These are phyloP conservation scores for Talaromyces piceae DNA, from an alignment of 2,329 filamentous ascomycete species.

Conservation along the genomic window DNA sequence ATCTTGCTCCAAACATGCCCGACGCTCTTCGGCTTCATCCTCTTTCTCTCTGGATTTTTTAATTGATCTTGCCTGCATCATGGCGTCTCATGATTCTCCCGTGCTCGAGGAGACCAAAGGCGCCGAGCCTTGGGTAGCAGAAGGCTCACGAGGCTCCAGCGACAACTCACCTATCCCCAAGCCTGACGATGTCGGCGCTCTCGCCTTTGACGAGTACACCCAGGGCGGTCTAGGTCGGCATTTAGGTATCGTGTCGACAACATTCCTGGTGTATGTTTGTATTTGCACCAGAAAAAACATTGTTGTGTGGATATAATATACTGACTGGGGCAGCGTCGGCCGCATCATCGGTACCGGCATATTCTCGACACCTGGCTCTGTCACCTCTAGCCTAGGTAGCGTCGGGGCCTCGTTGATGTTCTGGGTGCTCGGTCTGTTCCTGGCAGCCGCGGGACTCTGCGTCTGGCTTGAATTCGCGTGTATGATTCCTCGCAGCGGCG, in stretches of 20 bases:
- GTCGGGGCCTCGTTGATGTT: conserved; percentile 49
- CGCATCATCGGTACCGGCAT: conserved; percentile 37
- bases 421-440: conserved; percentile 46
- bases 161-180: neutral
- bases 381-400: conserved; percentile 48
- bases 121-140: conserved; percentile 1
- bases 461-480: conserved; percentile 43
- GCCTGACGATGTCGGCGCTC: conserved; percentile 11
- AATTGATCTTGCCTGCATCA: neutral
- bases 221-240: conserved; percentile 18
- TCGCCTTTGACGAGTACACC: conserved; percentile 17
- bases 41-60: neutral
- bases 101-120: conserved; percentile 3
- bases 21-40: neutral
- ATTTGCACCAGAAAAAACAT: neutral
- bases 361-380: conserved; percentile 52
- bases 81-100: conserved; percentile 5
- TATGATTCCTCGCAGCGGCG: conserved; percentile 39
- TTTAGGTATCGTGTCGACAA: conserved; percentile 16
- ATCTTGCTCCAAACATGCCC: too few relatives aligned
- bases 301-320: neutral
- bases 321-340: conserved; percentile 27
- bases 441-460: conserved; percentile 40
- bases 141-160: neutral
- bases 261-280: conserved; percentile 19